Evolutionary conservation across 1,284 basidiomycete genomes (phyloP).

Genomic region (Agaricales sp.): DNA sequence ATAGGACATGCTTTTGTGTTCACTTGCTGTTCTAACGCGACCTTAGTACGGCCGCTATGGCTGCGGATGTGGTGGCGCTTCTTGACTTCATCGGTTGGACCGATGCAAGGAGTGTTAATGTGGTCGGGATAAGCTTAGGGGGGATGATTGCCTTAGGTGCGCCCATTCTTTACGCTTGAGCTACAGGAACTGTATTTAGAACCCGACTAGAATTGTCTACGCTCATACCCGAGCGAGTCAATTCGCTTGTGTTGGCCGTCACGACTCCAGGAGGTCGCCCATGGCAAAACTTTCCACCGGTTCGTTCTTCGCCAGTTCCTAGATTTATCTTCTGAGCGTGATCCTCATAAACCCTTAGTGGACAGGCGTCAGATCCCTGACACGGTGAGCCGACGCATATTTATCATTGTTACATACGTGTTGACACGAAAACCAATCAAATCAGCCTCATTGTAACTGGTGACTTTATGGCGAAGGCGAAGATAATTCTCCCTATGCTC

Average conservation of each 20-base stretch:
- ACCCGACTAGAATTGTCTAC: constrained; percentile 47
- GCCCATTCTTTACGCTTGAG: constrained; percentile 1
- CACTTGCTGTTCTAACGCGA: background rate
- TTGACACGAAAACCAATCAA: constrained; percentile 36
- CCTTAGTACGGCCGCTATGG: constrained; percentile 66
- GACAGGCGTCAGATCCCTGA: constrained; percentile 31
- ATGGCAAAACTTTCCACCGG: constrained; percentile 52
- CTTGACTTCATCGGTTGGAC: constrained; percentile 73
- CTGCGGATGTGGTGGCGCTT: constrained; percentile 61
- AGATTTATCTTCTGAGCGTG: constrained; percentile 4
- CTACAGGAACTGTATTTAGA: constrained; percentile 3
- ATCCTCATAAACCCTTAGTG: constrained; percentile 19
- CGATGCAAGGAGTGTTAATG: constrained; percentile 45
- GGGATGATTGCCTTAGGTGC: constrained; percentile 80
- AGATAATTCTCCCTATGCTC: constrained; percentile 31
- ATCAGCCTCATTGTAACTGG: background rate
- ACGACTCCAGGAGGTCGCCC: constrained; percentile 57
- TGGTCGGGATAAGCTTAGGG: constrained; percentile 76
- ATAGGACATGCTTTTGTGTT: background rate
- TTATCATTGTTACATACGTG: constrained; percentile 27
- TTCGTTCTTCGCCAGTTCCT: constrained; percentile 20
- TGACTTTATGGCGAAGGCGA: background rate
- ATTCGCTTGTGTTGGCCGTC: constrained; percentile 56
- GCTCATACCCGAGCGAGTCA: constrained; percentile 56
- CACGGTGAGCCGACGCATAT: constrained; percentile 15